Conservation (phyloP, 495 filamentous ascomycete genomes). For the Margaritispora aquatica region DNA sequence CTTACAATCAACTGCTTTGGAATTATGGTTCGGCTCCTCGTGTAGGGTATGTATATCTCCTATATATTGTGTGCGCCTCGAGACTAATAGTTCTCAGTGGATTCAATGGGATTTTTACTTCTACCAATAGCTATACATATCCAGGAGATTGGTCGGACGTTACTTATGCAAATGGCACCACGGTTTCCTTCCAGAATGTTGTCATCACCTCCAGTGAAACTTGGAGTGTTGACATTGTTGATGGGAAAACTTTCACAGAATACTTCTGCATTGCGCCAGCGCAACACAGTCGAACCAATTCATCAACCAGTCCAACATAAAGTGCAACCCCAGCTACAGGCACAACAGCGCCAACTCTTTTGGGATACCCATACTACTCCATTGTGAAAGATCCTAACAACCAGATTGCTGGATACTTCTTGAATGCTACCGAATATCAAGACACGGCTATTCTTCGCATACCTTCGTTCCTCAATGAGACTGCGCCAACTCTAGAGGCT, state of each 20-base stretch:
- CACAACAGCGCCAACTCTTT: not conserved
- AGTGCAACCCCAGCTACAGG: not conserved
- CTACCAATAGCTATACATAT: constrained; percentile 18
- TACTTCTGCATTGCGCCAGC: constrained; percentile 27
- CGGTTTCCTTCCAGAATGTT: constrained; percentile 23
- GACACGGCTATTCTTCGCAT: constrained; percentile 33
- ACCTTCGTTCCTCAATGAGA: constrained; percentile 21
- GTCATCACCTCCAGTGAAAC: constrained; percentile 24
- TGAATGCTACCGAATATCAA: constrained; percentile 34
- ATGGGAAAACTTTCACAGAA: constrained; percentile 30
- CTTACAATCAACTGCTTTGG: constrained; percentile 37
- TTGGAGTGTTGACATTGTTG: constrained; percentile 19
- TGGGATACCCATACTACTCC: constrained; percentile 9
- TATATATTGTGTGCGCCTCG: not conserved
- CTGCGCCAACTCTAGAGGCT: constrained; percentile 17
- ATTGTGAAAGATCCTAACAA: constrained; percentile 1
- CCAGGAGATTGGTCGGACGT: constrained; percentile 28
- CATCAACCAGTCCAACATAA: not conserved
- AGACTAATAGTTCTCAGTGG: not conserved
- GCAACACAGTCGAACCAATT: not conserved
- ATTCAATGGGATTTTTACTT: not conserved
- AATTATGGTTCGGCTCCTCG: constrained; percentile 23
- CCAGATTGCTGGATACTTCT: constrained; percentile 28
- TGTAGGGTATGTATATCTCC: constrained; percentile 23
- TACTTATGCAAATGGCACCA: constrained; percentile 33